phyloP scores from a whole-genome alignment of 2,329 filamentous ascomycete genomes.

The Penicillium sclerotiorum region DNA sequence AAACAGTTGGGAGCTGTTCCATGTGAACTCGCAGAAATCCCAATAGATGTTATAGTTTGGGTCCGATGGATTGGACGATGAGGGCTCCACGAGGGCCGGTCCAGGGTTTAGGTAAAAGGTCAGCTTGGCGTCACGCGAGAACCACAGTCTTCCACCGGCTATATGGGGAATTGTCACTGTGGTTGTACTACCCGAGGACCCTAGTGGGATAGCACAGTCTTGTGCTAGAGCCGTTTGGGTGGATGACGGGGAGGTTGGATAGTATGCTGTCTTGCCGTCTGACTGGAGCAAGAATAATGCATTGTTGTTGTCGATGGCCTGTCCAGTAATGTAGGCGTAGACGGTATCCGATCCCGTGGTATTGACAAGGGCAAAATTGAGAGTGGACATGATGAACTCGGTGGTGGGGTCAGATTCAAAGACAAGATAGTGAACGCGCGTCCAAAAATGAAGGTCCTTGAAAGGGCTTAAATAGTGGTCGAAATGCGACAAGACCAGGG shows the following conservation, averaged over 20 bases:
- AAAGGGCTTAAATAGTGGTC: neutral
- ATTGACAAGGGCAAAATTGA: conserved; percentile 67
- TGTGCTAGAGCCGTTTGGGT: conserved; percentile 53
- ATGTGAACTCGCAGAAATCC: conserved; percentile 72
- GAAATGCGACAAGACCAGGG: neutral
- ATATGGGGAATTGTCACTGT: conserved; percentile 69
- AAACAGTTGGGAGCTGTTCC: conserved; percentile 63
- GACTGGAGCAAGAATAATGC: conserved; percentile 64
- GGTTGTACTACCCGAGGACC: conserved; percentile 61
- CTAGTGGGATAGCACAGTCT: conserved; percentile 67
- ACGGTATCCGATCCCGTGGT: conserved; percentile 62
- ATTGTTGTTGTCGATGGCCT: conserved; percentile 61
- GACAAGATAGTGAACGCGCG: neutral
- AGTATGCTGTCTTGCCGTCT: conserved; percentile 68
- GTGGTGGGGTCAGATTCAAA: neutral
- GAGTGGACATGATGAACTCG: conserved; percentile 39
- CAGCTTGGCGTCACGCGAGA: conserved; percentile 62
- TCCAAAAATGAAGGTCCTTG: no score
- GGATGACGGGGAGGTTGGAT: conserved; percentile 61
- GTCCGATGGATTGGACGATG: conserved; percentile 67
- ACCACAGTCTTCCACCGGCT: conserved; percentile 73
- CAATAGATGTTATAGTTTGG: conserved; percentile 64
- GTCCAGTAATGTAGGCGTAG: conserved; percentile 73
- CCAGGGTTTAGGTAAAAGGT: conserved; percentile 72
- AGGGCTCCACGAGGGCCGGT: conserved; percentile 73